Base-by-base conservation (phyloP, 352 stramenopile genomes). In the Globisporangium polare region DNA sequence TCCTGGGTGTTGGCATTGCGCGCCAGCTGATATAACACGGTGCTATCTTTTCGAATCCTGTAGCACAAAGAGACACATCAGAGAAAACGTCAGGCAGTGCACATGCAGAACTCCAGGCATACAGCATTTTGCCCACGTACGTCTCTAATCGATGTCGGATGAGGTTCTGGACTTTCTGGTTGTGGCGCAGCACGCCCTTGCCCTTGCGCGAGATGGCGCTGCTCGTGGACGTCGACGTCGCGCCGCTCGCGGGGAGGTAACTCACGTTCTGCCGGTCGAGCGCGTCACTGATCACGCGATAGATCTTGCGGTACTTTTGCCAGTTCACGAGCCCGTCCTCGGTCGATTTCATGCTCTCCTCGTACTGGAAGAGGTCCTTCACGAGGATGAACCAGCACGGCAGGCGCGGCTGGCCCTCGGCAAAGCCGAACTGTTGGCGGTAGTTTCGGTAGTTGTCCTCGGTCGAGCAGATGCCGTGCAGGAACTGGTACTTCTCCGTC, bases 391-490 rank as follows among this genome's bases (percentile, higher is more conserved):
- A 94, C 77, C 82, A 93, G 63, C 83, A 92, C 5, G 86, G 80
- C 15, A 95, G 63, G 0, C 86, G 80, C 18, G 86, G 85, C 31
- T 89, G 79, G 5, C 87, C 83, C 72, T 95, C 85, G 2, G 80
- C 81, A 27, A 93, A 65, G 5, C 76, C 77, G 66, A 90, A 94
- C 8, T 80, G 83, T 67, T 94, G 83, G 18, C 87, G 83, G 67
- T 93, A 95, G 60, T 80, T 88, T 53, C 83, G 83, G 65, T 92
- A 95, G 56, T 95, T 95, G 42, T 95, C 84, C 33, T 95, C 87
- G 0, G 83, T 78, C n/a, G 81, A 89, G 61, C 81, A 92, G 12
- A 92, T 72, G 29, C 90, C 80, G 59, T 91, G 82, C 7, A 95
- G 69, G n/a, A 80, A 78, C 67, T 93, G 81, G 60, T 89, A 93